Base-by-base conservation (phyloP, 352 stramenopile genomes). In the Globisporangium cederbergense region DNA sequence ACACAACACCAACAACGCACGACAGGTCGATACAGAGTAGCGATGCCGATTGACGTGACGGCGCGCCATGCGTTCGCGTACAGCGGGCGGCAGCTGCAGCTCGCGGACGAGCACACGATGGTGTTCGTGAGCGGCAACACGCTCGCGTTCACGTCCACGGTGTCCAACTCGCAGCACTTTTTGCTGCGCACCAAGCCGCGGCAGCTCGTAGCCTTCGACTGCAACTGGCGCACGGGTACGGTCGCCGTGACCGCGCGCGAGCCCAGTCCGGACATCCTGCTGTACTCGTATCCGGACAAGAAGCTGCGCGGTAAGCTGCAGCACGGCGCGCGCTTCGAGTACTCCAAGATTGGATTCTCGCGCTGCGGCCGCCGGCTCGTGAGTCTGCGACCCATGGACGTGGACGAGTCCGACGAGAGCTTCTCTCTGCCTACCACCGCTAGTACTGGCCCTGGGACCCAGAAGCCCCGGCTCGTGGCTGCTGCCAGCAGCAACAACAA, bases 201-300 rank as follows among this genome's bases (percentile, higher is more conserved):
- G n/a, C 67, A 78, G 47, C 66, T 92, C 51, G 71, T 85, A 3
- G 76, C 79, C 22, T 90, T 91, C 36, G 85, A 91, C 46, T 74
- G 78, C 64, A 89, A 88, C 62, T 83, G 74, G 72, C 79, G 74
- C 56, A 78, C 71, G 4, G 63, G 66, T 3, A 79, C 79, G n/a
- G 71, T 94, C 53, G 85, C 81, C 0, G 62, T 92, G 50, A 79
- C 78, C 0, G 63, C 70, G 16, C 73, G 78, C 18, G 83, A 92
- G 54, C 79, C 79, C 0, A 67, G 75, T n/a, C 72, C 79, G 0
- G 68, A 77, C 42, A 87, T 94, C 38, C 67, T 73, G 14, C 65
- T 94, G 34, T 90, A 89, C 57, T 87, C 84, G 71, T 83, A 88
- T 32, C 82, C 82, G 1, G 83, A 94, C 71, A 91, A 91, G 71